Evolutionary conservation across 1,284 basidiomycete genomes (phyloP), one percentile per base, ranked within the genome.

Genomic region (Melanopsichium pennsylvanicum): DNA sequence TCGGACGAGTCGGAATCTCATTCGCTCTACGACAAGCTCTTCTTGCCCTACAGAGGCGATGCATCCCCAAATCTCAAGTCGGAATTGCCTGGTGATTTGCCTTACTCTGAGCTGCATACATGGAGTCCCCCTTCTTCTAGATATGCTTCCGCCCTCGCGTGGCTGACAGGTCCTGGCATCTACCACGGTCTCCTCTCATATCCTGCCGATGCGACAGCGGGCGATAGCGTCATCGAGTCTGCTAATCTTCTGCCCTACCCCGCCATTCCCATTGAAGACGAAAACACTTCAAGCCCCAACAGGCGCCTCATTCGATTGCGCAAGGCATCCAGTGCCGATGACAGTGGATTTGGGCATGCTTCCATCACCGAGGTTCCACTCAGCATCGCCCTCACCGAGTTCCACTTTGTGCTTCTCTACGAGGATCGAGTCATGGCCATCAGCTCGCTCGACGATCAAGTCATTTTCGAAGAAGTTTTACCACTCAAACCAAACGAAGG

Each of bases 361-460:
- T 43, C 68, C 10, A 49, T 70, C 23, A 59, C 72, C 34, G 72
- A 76, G 50, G 72, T 72, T 26, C 76, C 70, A 19, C 76, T 88
- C 9, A 91, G 91, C 4, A 88, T 96, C 74, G 86, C 88, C 13
- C 83, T 96, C 54, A 96, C 93, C 0, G 90, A 95, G 79, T 96
- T 93, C 80, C 95, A 98, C 78, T 92, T 93, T 79, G 84, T 98
- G 19, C 82, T 97, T 12, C 84, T 98, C 2, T 97, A 93, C 82
- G 84, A 84, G 29, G 90, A 95, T 78, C 85, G 88, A 29, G 85
- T 97, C 7, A 84, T 88, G 19, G 92, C 88, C 5, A 85, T 97
- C 32, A 90, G 90, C 45, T 86, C 87, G 55, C 84, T 97, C 48
- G 89, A 93, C 71, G 91, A 94, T 66, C 87, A 88, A 58, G 82